Evolutionary conservation across 2,329 filamentous ascomycete species (phyloP), one percentile per base, ranked within the genome.

Genomic region (Ascochyta pisi): DNA sequence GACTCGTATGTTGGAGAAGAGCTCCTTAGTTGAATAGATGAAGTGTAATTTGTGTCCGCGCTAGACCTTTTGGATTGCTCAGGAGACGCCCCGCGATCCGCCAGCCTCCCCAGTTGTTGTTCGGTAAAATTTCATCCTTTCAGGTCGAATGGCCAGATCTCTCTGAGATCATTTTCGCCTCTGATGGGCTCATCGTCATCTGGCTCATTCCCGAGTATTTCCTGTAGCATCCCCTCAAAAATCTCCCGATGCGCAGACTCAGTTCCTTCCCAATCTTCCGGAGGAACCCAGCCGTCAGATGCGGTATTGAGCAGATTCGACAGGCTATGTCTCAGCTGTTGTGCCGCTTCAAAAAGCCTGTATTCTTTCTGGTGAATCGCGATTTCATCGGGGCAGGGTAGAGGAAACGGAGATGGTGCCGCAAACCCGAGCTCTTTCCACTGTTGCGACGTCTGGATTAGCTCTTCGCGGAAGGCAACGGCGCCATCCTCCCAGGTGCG

Each of bases 401-500:
- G 19, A 38, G 59, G 41, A 61, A 68, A 76, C 24, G 66, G 74
- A 68, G 71, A 77, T 37, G 61, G 58, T 19, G 63, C 71, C 42
- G 57, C 39, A 50, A 80, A 64, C 15, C 77, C 77, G 51, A 80
- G 73, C 33, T 75, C 64, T 43, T 67, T 62, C 77, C 75, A 81
- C 8, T 50, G 55, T 52, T 48, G 64, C 48, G 74, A 69, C n/a
- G 73, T 71, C 46, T 76, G 68, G 46, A 79, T 76, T n/a, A 81
- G 52, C 53, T 78, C 74, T 49, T 80, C 67, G 10, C 68, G 72
- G 27, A 79, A 68, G 15, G 73, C 74, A 46, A 75, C 68, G 16
- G 70, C 70, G 7, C 77, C 71, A 61, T 79, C 73, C 54, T 73
- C 75, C 76, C 75, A 81, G 6, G 76, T 77, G 49, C 70, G 71